Evolutionary conservation across 2,329 filamentous ascomycete species (phyloP).

Genomic region (Fusarium armeniacum): DNA sequence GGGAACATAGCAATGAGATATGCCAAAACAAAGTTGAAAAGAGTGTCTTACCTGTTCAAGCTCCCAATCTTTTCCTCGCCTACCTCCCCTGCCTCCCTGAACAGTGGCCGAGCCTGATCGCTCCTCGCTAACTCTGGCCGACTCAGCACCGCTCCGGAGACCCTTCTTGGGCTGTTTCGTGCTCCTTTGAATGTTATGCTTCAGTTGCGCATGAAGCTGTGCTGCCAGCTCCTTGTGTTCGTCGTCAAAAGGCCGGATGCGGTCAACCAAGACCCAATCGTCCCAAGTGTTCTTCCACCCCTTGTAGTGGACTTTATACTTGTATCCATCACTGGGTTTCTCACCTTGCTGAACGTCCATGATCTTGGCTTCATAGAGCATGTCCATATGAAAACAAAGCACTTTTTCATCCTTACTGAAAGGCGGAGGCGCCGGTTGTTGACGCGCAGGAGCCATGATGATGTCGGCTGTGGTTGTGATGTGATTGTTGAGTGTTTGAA

Average conservation of each 20-base stretch:
- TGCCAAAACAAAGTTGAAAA: constrained; percentile 13
- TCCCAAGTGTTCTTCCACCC: constrained; percentile 99
- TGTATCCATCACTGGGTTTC: constrained; percentile 76
- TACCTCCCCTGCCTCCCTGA: constrained; percentile 75
- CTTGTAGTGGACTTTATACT: constrained; percentile 98
- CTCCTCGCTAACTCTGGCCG: constrained; percentile 81
- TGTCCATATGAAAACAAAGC: constrained; percentile 96
- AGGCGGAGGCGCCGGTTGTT: constrained; percentile 62
- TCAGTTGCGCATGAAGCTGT: constrained; percentile 78
- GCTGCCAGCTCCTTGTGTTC: constrained; percentile 92
- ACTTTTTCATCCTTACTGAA: constrained; percentile 89
- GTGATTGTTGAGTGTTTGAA: constrained; percentile 27
- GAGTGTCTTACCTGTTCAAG: constrained; percentile 77
- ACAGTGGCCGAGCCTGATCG: constrained; percentile 71
- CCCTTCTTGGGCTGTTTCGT: constrained; percentile 68
- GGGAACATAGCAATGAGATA: background rate
- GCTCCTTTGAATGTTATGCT: constrained; percentile 67
- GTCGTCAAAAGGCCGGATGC: constrained; percentile 92
- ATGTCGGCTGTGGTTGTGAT: constrained; percentile 26
- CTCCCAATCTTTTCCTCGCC: constrained; percentile 83
- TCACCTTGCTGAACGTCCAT: constrained; percentile 81
- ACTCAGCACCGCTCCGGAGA: constrained; percentile 59
- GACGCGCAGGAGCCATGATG: constrained; percentile 60
- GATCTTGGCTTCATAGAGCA: constrained; percentile 97
- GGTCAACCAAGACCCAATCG: constrained; percentile 96